Conservation (phyloP, 257 asterid genomes). For the Solanum etuberosum region DNA sequence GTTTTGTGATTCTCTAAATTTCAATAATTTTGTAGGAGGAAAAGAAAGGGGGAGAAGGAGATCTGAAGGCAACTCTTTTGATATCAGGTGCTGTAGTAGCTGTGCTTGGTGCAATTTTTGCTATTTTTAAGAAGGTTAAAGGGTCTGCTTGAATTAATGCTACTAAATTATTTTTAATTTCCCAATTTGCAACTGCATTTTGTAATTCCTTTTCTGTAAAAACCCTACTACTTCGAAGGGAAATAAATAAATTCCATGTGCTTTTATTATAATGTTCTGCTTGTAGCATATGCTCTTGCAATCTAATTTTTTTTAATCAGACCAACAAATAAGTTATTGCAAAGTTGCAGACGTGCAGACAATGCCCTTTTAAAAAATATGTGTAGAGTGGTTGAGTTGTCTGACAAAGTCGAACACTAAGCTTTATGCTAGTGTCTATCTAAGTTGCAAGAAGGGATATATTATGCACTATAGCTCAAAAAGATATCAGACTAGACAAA, state of each 20-base stretch:
- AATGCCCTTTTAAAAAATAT: not conserved
- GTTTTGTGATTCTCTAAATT: not conserved
- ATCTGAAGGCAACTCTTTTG: slow-evolving; percentile 23
- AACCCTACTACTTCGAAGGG: not conserved
- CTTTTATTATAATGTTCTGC: not conserved
- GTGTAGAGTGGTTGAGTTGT: not conserved
- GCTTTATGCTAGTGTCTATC: not conserved
- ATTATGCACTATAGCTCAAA: not conserved
- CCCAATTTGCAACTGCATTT: not conserved
- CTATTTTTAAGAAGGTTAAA: slow-evolving; percentile 30
- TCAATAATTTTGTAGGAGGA: not conserved
- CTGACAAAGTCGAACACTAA: not conserved
- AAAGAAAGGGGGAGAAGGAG: slow-evolving; percentile 6
- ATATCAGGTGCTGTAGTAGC: slow-evolving; percentile 44
- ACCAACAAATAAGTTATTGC: not conserved
- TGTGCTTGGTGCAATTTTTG: slow-evolving; percentile 41
- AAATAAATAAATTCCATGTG: not conserved
- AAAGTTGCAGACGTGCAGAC: not conserved
- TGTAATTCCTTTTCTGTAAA: not conserved
- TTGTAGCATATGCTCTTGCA: not conserved
- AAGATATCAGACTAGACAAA: too few species aligned
- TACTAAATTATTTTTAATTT: not conserved
- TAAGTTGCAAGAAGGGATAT: not conserved
- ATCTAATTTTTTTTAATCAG: not conserved
- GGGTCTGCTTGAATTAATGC: slow-evolving; percentile 2